These are phyloP conservation scores for Penicillium sp. DNA, from an alignment of 2,329 filamentous ascomycete genomes.

Conservation along the genomic window DNA sequence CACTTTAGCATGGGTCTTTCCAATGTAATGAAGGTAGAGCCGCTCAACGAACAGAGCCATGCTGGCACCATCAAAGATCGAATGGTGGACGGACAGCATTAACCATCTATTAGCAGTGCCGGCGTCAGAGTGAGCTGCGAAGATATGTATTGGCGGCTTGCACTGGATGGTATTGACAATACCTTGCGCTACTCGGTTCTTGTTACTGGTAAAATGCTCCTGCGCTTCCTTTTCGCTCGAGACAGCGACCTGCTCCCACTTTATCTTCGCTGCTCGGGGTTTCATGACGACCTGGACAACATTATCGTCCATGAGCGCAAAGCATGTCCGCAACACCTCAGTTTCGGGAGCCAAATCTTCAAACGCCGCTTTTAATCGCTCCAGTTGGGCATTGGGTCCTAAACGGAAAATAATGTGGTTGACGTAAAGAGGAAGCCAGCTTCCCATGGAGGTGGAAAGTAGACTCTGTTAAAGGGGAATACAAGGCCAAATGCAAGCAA, in stretches of 20 bases:
- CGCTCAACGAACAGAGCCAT: constrained; percentile 17
- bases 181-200: background rate
- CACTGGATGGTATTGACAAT: background rate
- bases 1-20: background rate
- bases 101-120: constrained; percentile 6
- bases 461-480: constrained; percentile 1
- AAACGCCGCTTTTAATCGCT: background rate
- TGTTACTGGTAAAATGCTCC: background rate
- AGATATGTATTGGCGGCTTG: background rate
- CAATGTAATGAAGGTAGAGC: constrained; percentile 20
- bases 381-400: background rate
- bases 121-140: background rate
- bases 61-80: constrained; percentile 22
- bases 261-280: background rate
- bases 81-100: constrained; percentile 23
- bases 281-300: background rate
- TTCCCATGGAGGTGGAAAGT: background rate
- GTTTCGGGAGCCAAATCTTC: background rate
- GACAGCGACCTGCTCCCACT: background rate
- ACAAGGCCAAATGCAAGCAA: background rate
- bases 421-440: background rate
- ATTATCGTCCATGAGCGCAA: background rate
- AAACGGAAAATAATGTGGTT: background rate
- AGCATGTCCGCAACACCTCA: background rate
- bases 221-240: background rate